Base-by-base conservation (phyloP, 139 green algal species). In the Coelastrella sp. region DNA sequence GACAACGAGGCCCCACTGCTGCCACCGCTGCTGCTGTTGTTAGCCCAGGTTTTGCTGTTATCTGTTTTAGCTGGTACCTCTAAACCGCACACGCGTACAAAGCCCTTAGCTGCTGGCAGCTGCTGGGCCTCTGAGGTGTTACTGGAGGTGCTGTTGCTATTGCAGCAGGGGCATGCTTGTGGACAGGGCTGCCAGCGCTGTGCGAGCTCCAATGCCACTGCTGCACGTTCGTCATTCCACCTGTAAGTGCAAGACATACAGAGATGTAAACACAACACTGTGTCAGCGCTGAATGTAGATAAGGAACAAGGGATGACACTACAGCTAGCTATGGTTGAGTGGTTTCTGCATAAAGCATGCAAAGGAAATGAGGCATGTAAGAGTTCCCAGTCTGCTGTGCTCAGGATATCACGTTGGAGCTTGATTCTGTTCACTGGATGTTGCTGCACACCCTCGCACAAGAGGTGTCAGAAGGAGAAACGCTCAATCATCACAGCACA, bases 31-130 rank as follows among this genome's bases (percentile, higher is more conserved):
- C 73, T 64, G 78, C 59, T 71, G 59, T 20, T 77, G 82, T n/a
- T 68, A 83, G 13, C 11, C 16, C 16, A 76, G 16, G 7, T 7
- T 7, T 16, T 54, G 76, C 14, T 32, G 76, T 16, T 56, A 11
- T 23, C 80, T 58, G 17, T 13, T 5, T 54, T 56, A 32, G 83
- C 68, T 19, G 94, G 90, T 56, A 97, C 87, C 73, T 95, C 92
- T 57, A 97, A 60, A 57, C 95, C 95, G 32, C 92, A 94, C 22
- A 97, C 91, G 17, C 93, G 74, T 2, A 97, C 92, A 89, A 93
- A 96, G 6, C 91, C 94, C 10, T 74, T 75, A 5, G 92, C 83
- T 3, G 91, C 65, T 22, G 93, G 92, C 68, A 94, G 87, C 75
- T 79, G 54, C 19, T 47, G 64, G 10, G 19, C 20, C 56, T 87